Conservation (phyloP, 179 eudicot genomes). For the Spinacia oleracea region DNA sequence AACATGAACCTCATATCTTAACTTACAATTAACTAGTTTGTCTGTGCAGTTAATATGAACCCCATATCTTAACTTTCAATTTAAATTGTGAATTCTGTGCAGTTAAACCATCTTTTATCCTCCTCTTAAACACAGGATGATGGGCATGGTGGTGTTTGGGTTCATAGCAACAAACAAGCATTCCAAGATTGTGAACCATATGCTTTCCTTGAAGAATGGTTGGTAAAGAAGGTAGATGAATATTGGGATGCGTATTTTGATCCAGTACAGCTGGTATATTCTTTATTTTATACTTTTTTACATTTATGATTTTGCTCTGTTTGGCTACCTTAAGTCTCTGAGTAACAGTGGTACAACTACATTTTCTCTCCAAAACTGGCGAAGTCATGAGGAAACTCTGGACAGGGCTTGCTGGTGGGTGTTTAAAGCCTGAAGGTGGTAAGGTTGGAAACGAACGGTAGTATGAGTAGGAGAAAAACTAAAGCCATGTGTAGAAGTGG, state of each 20-base stretch:
- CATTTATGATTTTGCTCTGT: neutral
- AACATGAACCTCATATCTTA: no score
- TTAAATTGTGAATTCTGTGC: neutral
- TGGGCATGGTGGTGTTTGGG: conserved; percentile 58
- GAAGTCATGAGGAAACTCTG: no score
- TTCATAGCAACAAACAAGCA: conserved; percentile 75
- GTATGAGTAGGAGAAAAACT: no score
- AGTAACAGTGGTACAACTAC: neutral
- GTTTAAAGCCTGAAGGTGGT: no score
- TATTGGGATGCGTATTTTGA: conserved; percentile 62
- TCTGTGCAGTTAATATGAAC: no score
- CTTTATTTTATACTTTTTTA: neutral
- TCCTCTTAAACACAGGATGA: conserved; percentile 46
- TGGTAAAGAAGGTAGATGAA: conserved; percentile 48
- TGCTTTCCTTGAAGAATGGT: conserved; percentile 70
- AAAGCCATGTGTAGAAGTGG: no score
- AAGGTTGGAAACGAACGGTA: no score
- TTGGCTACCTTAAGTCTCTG: neutral
- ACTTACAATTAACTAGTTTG: no score
- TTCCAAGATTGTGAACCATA: conserved; percentile 74
- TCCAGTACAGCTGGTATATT: conserved; percentile 49
- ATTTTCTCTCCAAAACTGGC: neutral
- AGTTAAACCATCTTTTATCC: neutral
- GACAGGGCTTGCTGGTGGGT: no score
- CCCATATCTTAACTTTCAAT: no score